Evolutionary conservation across 2,329 filamentous ascomycete genomes (phyloP).

Genomic region (Claviceps sp.): DNA sequence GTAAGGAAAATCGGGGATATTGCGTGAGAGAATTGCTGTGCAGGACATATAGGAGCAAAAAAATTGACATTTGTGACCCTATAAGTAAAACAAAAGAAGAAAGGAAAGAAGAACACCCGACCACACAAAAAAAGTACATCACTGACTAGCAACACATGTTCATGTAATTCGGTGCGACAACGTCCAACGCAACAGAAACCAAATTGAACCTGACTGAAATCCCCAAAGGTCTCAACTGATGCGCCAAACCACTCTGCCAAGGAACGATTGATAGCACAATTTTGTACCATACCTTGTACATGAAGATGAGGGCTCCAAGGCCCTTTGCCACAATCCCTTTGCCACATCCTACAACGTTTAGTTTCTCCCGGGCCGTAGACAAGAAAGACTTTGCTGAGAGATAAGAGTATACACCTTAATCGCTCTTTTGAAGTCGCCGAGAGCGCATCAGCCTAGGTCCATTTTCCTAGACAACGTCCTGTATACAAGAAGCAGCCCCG

Average conservation of each 20-base stretch:
- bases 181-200: neutral
- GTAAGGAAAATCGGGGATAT: neutral
- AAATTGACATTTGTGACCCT: neutral
- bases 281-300: neutral
- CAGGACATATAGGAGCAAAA: neutral
- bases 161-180: neutral
- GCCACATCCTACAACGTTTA: no score
- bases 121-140: neutral
- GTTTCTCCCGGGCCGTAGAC: neutral
- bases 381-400: neutral
- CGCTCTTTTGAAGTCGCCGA: neutral
- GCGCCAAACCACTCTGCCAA: neutral
- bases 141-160: conserved; percentile 1
- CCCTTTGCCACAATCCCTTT: neutral
- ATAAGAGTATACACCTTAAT: neutral
- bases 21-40: no score
- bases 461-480: neutral
- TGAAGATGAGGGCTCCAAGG: neutral
- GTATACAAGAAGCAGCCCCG: neutral
- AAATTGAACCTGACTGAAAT: neutral
- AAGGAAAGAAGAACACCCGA: neutral
- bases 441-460: neutral
- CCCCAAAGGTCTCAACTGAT: neutral
- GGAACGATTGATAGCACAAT: neutral
- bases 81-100: neutral